phyloP scores from a whole-genome alignment of 345 rosid genomes.

The Gossypium sturtianum region DNA sequence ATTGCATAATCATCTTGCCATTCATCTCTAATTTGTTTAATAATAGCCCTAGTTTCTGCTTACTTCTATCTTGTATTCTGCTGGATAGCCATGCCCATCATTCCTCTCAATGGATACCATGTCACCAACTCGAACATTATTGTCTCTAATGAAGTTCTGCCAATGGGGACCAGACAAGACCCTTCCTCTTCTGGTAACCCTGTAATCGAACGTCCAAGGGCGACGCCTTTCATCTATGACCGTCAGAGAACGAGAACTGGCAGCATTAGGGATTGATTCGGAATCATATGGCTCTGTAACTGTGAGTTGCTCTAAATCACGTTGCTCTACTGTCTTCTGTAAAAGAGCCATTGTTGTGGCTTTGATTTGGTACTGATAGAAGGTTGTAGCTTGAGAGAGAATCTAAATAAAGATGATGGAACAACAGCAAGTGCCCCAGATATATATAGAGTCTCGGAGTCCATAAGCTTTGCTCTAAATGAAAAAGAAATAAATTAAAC shows the following conservation, averaged over 20 bases:
- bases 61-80: no score
- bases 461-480: neutral
- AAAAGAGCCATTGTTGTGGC: neutral
- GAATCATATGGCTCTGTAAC: neutral
- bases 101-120: neutral
- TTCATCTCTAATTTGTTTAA: no score
- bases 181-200: neutral
- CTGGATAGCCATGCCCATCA: no score
- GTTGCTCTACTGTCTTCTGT: neutral
- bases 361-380: neutral
- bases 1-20: no score
- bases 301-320: neutral
- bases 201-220: neutral
- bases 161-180: neutral
- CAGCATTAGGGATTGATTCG: neutral
- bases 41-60: no score
- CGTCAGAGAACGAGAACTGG: neutral
- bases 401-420: no score
- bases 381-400: neutral
- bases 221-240: neutral
- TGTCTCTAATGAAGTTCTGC: rapidly evolving
- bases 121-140: neutral
- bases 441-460: neutral
- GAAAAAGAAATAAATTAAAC: no score
- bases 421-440: neutral